phyloP scores from a whole-genome alignment of 768 basidiomycete genomes.

The Agaricus sinodeliciosus region DNA sequence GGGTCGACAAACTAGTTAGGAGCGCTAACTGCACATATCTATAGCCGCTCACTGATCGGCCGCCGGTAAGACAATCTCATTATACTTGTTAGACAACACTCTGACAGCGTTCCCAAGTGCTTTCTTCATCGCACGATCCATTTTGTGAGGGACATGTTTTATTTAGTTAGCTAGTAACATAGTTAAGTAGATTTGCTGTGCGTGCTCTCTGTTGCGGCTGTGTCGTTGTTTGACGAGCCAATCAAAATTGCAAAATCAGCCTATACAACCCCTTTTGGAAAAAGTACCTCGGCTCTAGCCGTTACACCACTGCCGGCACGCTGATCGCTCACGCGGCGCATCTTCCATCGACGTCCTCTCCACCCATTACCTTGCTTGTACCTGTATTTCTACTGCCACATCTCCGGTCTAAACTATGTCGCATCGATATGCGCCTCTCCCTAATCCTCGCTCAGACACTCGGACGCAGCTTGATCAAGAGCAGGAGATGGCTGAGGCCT shows the following conservation, averaged over 20 bases:
- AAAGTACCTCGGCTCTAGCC: too few species aligned
- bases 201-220: too few species aligned
- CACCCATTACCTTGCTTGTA: conserved; percentile 12
- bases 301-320: neutral
- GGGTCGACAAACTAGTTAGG: conserved; percentile 52
- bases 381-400: conserved; percentile 10
- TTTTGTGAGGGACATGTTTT: too few species aligned
- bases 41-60: conserved; percentile 18
- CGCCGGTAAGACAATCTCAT: neutral
- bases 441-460: conserved; percentile 44
- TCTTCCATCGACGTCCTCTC: neutral
- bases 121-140: too few species aligned
- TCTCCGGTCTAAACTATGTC: conserved; percentile 28
- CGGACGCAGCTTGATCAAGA: conserved; percentile 37
- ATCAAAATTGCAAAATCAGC: too few species aligned
- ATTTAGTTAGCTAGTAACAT: too few species aligned
- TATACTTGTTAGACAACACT: too few species aligned
- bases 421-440: conserved; percentile 63
- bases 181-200: too few species aligned
- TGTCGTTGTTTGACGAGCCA: too few species aligned
- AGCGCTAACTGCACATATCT: conserved; percentile 32
- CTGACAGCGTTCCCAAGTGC: too few species aligned
- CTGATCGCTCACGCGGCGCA: neutral
- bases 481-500: conserved; percentile 78
- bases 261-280: neutral